These are phyloP conservation scores for Pichia sp. DNA, from an alignment of 1,139 yeast species.

Conservation along the genomic window DNA sequence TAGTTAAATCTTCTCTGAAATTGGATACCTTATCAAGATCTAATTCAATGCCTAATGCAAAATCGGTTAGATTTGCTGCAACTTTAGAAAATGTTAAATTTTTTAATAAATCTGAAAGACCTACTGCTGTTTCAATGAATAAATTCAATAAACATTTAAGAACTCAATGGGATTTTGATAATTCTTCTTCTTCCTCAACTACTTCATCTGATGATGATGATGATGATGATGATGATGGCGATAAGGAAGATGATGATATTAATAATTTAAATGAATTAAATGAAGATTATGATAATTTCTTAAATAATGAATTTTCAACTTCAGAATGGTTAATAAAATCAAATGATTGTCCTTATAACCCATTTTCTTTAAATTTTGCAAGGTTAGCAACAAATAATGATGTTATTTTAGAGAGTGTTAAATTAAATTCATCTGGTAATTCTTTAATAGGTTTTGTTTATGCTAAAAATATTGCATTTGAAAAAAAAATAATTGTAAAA, in stretches of 20 bases:
- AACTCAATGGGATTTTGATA: slow-evolving; percentile 27
- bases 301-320: slow-evolving; percentile 17
- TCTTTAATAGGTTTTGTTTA: slow-evolving; percentile 67
- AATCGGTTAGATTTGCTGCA: slow-evolving; percentile 74
- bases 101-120: slow-evolving; percentile 65
- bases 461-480: slow-evolving; percentile 61
- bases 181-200: slow-evolving; percentile 10
- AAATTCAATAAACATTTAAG: background rate
- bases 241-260: slow-evolving; percentile 17
- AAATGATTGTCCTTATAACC: slow-evolving; percentile 28
- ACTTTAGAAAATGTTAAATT: slow-evolving; percentile 62
- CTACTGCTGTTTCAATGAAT: slow-evolving; percentile 56
- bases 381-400: slow-evolving; percentile 36
- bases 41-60: slow-evolving; percentile 64
- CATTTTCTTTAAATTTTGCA: slow-evolving; percentile 30
- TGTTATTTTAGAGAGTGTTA: slow-evolving; percentile 61
- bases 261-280: slow-evolving; percentile 13
- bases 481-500: slow-evolving; percentile 56
- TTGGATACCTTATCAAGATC: slow-evolving; percentile 43
- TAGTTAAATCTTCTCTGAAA: slow-evolving; percentile 69
- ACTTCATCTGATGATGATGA: slow-evolving; percentile 24
- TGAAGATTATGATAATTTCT: slow-evolving; percentile 26
- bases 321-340: slow-evolving; percentile 39
- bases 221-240: slow-evolving; percentile 29
- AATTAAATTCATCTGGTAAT: slow-evolving; percentile 51